phyloP scores from a whole-genome alignment of 2,329 filamentous ascomycete genomes.

The Nigrograna mackinnonii region DNA sequence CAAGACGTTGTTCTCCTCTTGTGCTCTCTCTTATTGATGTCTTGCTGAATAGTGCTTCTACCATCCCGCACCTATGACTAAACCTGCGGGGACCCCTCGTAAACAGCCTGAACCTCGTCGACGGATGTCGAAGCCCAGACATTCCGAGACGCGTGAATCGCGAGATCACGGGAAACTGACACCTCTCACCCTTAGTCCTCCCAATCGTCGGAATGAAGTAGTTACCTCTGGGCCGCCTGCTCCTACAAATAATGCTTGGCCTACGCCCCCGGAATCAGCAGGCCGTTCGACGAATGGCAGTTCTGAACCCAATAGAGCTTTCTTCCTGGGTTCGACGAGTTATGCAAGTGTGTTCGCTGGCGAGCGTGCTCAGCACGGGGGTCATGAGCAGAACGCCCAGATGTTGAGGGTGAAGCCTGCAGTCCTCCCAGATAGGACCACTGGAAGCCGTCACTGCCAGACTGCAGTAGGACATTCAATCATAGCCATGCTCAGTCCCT shows the following conservation, averaged over 20 bases:
- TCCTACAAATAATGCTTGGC: constrained; percentile 24
- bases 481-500: constrained; percentile 31
- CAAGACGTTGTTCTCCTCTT: too few relatives aligned
- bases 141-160: constrained; percentile 12
- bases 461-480: constrained; percentile 28
- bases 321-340: constrained; percentile 40
- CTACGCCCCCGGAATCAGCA: constrained; percentile 31
- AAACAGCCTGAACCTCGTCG: constrained; percentile 36
- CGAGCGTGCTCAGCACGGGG: constrained; percentile 28
- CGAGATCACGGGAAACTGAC: constrained; percentile 21
- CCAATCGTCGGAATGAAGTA: constrained; percentile 29
- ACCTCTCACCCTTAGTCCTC: constrained; percentile 28
- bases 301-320: constrained; percentile 28
- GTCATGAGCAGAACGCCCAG: constrained; percentile 33
- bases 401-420: constrained; percentile 25
- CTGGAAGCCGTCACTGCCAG: constrained; percentile 31
- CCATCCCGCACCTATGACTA: constrained; percentile 41
- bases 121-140: constrained; percentile 21
- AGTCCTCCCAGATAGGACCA: constrained; percentile 13
- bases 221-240: constrained; percentile 4
- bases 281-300: constrained; percentile 20
- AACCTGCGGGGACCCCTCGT: constrained; percentile 37
- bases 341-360: constrained; percentile 39
- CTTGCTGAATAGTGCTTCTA: constrained; percentile 32
- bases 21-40: constrained; percentile 4